phyloP scores from a whole-genome alignment of 2,329 filamentous ascomycete species.

The Clonostachys solani region DNA sequence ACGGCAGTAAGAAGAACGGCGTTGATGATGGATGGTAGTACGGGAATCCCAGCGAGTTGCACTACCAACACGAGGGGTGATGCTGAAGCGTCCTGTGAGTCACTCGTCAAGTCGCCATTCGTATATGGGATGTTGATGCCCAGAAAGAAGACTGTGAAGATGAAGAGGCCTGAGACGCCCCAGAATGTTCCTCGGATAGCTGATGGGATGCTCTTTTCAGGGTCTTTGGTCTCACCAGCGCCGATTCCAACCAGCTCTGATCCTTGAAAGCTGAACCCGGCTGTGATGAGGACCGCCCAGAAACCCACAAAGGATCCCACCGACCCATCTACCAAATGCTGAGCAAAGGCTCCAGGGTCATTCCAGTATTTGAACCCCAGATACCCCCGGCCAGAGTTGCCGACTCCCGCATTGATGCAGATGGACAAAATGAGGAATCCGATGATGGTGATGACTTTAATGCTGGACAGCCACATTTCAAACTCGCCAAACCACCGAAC shows the following conservation, averaged over 20 bases:
- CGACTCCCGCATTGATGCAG: constrained; percentile 69
- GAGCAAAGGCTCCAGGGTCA: constrained; percentile 62
- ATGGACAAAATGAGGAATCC: constrained; percentile 76
- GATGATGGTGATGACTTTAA: constrained; percentile 73
- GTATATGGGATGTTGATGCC: constrained; percentile 66
- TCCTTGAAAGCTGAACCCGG: constrained; percentile 68
- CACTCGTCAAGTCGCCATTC: constrained; percentile 46
- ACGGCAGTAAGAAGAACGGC: constrained; percentile 74
- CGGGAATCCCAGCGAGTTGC: constrained; percentile 56
- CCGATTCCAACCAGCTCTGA: constrained; percentile 74
- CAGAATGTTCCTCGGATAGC: constrained; percentile 74
- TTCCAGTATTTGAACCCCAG: constrained; percentile 72
- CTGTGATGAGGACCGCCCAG: constrained; percentile 60
- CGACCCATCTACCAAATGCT: constrained; percentile 48
- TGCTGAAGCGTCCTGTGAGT: constrained; percentile 53
- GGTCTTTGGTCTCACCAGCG: constrained; percentile 73
- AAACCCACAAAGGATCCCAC: constrained; percentile 64
- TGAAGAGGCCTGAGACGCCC: constrained; percentile 68
- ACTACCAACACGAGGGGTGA: constrained; percentile 62
- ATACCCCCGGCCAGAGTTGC: constrained; percentile 53
- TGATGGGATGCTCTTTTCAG: constrained; percentile 65
- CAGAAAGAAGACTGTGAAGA: constrained; percentile 63
- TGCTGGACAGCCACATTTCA: constrained; percentile 73
- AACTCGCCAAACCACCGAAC: constrained; percentile 71
- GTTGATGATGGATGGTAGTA: constrained; percentile 69